A percentile compares a stretch with the other conserved stretches of the same genome.
Evolutionary conservation across 805 yeast species (phyloP).

Genomic region (Metschnikowia vanudenii): DNA sequence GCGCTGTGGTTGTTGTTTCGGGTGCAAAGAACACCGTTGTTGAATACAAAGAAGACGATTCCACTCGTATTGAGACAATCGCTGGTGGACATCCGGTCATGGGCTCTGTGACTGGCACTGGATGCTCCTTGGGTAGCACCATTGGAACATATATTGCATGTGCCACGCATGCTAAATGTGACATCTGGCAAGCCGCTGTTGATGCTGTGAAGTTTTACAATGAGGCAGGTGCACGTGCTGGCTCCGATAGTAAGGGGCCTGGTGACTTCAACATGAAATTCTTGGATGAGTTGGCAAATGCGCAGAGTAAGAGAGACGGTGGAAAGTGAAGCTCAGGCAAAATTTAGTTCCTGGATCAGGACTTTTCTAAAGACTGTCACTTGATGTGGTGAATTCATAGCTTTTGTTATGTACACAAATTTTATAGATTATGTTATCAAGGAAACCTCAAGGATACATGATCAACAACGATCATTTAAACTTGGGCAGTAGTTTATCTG

Average conservation of each 20-base stretch:
- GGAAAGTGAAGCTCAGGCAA: not conserved
- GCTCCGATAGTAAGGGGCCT: slow-evolving; percentile 42
- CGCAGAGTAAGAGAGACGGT: slow-evolving; percentile 1
- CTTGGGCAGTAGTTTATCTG: no score
- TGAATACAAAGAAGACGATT: not conserved
- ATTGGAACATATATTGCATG: slow-evolving; percentile 55
- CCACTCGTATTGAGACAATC: slow-evolving; percentile 23
- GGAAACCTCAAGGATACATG: no score
- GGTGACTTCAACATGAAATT: slow-evolving; percentile 52
- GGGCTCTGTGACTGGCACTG: slow-evolving; percentile 76
- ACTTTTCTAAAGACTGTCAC: no score
- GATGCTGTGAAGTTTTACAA: slow-evolving; percentile 61
- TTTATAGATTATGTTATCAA: no score
- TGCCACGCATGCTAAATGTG: slow-evolving; percentile 18
- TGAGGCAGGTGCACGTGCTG: slow-evolving; percentile 59
- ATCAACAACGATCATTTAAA: no score
- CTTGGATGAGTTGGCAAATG: slow-evolving; percentile 37
- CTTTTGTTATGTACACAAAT: no score
- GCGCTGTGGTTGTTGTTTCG: slow-evolving; percentile 67
- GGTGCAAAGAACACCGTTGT: slow-evolving; percentile 45
- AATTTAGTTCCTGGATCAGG: no score
- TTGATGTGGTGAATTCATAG: no score
- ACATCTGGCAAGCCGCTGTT: slow-evolving; percentile 46
- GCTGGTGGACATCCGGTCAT: slow-evolving; percentile 61
- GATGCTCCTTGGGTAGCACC: slow-evolving; percentile 77